phyloP scores from a whole-genome alignment of 345 rosid species.

The Lepidium aucheri region DNA sequence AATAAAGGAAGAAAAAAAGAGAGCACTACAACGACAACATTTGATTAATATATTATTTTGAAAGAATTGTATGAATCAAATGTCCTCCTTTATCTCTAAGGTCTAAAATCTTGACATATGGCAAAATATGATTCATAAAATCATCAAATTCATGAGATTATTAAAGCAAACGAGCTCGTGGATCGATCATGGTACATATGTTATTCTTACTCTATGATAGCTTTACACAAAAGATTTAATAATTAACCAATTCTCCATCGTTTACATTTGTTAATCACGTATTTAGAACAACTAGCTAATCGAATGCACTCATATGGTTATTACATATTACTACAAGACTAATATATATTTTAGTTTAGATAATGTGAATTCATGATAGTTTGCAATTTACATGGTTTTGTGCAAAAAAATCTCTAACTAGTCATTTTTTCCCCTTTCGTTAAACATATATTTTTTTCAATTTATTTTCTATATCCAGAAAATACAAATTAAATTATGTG shows the following conservation, averaged over 20 bases:
- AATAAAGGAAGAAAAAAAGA: background rate
- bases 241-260: background rate
- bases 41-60: background rate
- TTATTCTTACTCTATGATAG: background rate
- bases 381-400: background rate
- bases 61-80: background rate
- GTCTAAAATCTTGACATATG: background rate
- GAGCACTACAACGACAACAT: background rate
- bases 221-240: background rate
- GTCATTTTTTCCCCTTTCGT: no score
- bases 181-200: conserved; percentile 16
- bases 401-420: no score
- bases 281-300: background rate
- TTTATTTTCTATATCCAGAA: no score
- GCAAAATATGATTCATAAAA: background rate
- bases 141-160: background rate
- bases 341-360: background rate
- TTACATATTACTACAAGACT: background rate
- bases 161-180: background rate
- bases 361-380: background rate
- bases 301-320: background rate
- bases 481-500: no score
- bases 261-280: background rate
- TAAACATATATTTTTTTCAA: no score
- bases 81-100: background rate